Evolutionary conservation across 2,329 filamentous ascomycete genomes (phyloP).

Genomic region (Diplodia intermedia): DNA sequence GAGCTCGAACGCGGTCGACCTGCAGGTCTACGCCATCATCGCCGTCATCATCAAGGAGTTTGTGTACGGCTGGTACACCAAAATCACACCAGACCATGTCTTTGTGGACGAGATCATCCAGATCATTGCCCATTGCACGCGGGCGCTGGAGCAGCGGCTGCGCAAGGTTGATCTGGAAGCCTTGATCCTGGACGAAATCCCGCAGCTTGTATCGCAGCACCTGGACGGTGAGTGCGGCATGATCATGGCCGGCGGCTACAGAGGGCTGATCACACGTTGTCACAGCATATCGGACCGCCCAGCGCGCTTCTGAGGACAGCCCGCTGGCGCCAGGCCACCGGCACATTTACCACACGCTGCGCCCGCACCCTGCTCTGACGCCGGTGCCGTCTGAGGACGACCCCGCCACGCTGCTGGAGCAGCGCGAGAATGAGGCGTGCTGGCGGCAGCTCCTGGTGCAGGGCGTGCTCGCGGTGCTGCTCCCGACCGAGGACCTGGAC

Average conservation of each 20-base stretch:
- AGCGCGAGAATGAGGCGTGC: conserved; percentile 76
- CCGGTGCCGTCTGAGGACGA: conserved; percentile 71
- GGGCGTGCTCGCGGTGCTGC: conserved; percentile 78
- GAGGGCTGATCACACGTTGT: conserved; percentile 23
- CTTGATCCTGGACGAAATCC: conserved; percentile 85
- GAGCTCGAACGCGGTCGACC: conserved; percentile 90
- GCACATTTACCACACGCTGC: conserved; percentile 81
- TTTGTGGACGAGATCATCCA: conserved; percentile 89
- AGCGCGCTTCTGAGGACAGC: conserved; percentile 62
- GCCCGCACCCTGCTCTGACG: conserved; percentile 79
- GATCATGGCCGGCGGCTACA: conserved; percentile 38
- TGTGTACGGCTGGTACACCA: conserved; percentile 90
- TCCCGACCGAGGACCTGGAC: conserved; percentile 91
- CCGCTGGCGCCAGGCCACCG: conserved; percentile 69
- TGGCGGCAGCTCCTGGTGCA: conserved; percentile 91
- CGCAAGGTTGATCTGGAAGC: conserved; percentile 82
- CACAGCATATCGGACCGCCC: conserved; percentile 75
- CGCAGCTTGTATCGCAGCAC: conserved; percentile 80
- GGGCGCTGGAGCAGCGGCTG: conserved; percentile 84
- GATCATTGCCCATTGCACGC: conserved; percentile 89
- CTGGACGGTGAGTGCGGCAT: conserved; percentile 68
- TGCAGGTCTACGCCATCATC: conserved; percentile 91
- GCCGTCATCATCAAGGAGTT: conserved; percentile 89
- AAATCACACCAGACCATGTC: conserved; percentile 86
- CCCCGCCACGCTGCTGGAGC: conserved; percentile 61